These are phyloP conservation scores for Tuctoria greenei DNA, from an alignment of 176 grass and related monocot genomes.

Conservation along the genomic window DNA sequence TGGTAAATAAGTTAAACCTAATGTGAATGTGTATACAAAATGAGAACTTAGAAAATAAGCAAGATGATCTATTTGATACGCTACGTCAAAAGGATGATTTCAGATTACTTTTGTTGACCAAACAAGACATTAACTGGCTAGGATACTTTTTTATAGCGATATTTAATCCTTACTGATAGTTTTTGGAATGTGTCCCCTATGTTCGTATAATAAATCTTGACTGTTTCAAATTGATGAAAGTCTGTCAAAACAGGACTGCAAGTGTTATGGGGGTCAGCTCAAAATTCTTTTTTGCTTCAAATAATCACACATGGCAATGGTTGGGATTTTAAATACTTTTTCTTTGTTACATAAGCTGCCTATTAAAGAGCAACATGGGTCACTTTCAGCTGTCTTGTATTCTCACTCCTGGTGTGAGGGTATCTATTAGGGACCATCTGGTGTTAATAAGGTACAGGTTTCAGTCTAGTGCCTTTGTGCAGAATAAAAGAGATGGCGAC, in stretches of 20 bases:
- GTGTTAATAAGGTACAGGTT: background rate
- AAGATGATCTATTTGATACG: no score
- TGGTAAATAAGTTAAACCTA: no score
- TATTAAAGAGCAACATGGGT: slow-evolving; percentile 21
- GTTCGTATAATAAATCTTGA: background rate
- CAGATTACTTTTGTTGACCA: no score
- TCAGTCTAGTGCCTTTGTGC: no score
- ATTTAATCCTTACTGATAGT: background rate
- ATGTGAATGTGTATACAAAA: no score
- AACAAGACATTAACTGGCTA: no score
- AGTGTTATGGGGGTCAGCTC: background rate
- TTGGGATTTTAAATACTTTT: background rate
- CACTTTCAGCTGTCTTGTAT: slow-evolving; percentile 10
- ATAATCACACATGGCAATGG: background rate
- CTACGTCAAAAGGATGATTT: no score
- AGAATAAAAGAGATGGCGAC: slow-evolving; percentile 32
- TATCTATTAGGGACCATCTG: slow-evolving; percentile 21
- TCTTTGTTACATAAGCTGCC: slow-evolving; percentile 20
- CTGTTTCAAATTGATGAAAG: background rate
- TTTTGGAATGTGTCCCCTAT: background rate
- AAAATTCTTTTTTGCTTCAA: background rate
- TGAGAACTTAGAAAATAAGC: no score
- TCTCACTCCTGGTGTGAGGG: slow-evolving; percentile 8
- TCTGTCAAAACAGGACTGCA: slow-evolving; percentile 3
- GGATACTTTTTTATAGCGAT: no score